phyloP scores from a whole-genome alignment of 2,329 filamentous ascomycete genomes.

The Colletotrichum echinochloae region DNA sequence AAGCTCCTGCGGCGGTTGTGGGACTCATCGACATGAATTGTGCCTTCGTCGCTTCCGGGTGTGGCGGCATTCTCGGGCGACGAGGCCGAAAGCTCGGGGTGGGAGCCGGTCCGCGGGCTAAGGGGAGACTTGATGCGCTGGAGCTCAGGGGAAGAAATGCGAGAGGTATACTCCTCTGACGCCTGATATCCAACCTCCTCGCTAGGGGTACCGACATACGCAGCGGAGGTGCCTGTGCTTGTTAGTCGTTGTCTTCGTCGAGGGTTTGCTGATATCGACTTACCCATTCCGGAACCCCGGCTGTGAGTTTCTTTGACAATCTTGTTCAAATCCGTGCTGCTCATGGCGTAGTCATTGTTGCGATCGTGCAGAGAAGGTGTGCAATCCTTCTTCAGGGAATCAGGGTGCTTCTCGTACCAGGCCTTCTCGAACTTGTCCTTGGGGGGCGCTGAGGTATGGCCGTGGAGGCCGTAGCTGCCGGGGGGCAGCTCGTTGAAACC shows the following conservation, averaged over 20 bases:
- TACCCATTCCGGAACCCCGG: constrained; percentile 65
- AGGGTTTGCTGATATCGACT: constrained; percentile 43
- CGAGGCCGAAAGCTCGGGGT: constrained; percentile 47
- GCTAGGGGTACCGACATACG: constrained; percentile 80
- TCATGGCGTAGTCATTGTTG: constrained; percentile 82
- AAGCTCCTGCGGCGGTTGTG: constrained; percentile 55
- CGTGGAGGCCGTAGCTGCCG: constrained; percentile 93
- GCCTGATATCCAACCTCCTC: constrained; percentile 93
- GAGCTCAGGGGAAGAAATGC: constrained; percentile 68
- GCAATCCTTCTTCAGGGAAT: constrained; percentile 80
- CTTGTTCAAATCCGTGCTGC: constrained; percentile 89
- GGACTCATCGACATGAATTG: constrained; percentile 84
- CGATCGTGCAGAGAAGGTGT: constrained; percentile 67
- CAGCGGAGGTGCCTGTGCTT: constrained; percentile 70
- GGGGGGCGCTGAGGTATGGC: constrained; percentile 72
- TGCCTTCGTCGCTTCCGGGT: constrained; percentile 63
- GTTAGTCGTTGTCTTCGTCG: constrained; percentile 42
- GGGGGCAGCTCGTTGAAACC: constrained; percentile 79
- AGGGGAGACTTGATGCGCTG: constrained; percentile 48
- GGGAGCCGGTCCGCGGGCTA: constrained; percentile 44
- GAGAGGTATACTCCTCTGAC: constrained; percentile 83
- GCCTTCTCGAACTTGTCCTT: constrained; percentile 89
- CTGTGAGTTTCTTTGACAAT: constrained; percentile 80
- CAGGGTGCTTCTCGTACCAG: constrained; percentile 93
- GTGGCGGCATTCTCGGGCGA: constrained; percentile 41